Evolutionary conservation across 140 eudicot genomes (phyloP), one percentile per base, ranked within the genome.

Genomic region (Flaveria floridana): DNA sequence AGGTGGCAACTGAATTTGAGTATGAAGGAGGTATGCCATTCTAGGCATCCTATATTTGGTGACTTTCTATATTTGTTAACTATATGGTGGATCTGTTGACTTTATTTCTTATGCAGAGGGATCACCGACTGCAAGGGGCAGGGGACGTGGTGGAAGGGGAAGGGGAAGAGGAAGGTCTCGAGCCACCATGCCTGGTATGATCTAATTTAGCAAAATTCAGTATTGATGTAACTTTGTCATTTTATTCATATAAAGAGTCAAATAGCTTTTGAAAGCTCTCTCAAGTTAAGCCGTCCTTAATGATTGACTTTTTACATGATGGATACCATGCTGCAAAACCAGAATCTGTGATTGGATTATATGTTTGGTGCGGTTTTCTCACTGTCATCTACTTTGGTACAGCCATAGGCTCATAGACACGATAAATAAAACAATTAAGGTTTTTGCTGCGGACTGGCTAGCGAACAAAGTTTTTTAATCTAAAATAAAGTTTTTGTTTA

Each of bases 101-200:
- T n/a, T 68, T 79, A 21, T 67, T 73, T 25, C 42, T 79, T 41
- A 20, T 83, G 70, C 80, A 92, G 96, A 87, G 65, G 89, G 95
- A 16, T 92, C 96, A 34, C 96, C 95, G 50, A 77, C 78, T 78
- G 85, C 81, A 73, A 83, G 95, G 73, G 91, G 97, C 71, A 79
- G 97, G 84, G 95, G 96, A 68, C 89, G 92, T 72, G 87, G 90
- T 77, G 88, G 92, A 72, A 81, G 92, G 81, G 87, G 93, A 23
- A 78, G 96, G 23, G 83, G 79, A 25, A 79, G 83, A 14, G 83
- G 83, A 53, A 82, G 91, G 65, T 81, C 83, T 16, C 84, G 91
- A 80, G 81, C 73, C 48, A 62, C 68, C 53, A 66, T 69, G 66
- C 70, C 83, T 79, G 96, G 96, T 85, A 85, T 78, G 84, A 37